phyloP scores from a whole-genome alignment of 148 eudicot species.

The Rhododendron molle region DNA sequence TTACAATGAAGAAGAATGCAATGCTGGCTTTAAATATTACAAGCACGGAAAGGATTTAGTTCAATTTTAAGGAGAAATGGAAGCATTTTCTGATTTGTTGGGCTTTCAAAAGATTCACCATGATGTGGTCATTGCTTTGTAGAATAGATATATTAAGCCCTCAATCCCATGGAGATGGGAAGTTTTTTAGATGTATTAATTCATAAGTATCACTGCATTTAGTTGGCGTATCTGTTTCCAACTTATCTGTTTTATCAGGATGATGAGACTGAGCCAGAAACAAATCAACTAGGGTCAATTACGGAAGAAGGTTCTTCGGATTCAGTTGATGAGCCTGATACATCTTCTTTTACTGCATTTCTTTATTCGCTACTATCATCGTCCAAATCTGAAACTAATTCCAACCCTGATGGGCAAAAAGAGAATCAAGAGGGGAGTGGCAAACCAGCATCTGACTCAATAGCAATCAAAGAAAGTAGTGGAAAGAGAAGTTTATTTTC shows the following conservation, averaged over 20 bases:
- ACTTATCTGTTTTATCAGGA: constrained; percentile 34
- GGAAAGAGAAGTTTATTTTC: constrained; percentile 65
- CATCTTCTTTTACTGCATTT: constrained; percentile 91
- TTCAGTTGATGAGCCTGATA: constrained; percentile 76
- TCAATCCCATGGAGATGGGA: background rate
- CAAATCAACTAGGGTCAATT: constrained; percentile 31
- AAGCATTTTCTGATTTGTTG: background rate
- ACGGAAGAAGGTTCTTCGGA: constrained; percentile 43
- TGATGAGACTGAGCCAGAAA: constrained; percentile 31
- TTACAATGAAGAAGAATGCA: background rate
- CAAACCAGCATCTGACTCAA: constrained; percentile 26
- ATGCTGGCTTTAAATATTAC: background rate
- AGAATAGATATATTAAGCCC: background rate
- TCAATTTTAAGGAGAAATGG: background rate
- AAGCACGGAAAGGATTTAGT: background rate
- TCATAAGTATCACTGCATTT: background rate
- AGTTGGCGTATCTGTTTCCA: background rate
- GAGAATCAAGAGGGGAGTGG: constrained; percentile 23
- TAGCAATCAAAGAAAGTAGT: constrained; percentile 39
- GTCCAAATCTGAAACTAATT: constrained; percentile 31
- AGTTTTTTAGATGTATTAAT: background rate
- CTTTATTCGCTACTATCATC: constrained; percentile 56
- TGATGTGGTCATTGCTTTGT: constrained; percentile 1
- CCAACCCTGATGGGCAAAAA: constrained; percentile 21
- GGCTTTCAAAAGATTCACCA: background rate